Evolutionary conservation across 345 rosid species (phyloP), one percentile per base, ranked within the genome.

Genomic region (Streptanthus diversifolius): DNA sequence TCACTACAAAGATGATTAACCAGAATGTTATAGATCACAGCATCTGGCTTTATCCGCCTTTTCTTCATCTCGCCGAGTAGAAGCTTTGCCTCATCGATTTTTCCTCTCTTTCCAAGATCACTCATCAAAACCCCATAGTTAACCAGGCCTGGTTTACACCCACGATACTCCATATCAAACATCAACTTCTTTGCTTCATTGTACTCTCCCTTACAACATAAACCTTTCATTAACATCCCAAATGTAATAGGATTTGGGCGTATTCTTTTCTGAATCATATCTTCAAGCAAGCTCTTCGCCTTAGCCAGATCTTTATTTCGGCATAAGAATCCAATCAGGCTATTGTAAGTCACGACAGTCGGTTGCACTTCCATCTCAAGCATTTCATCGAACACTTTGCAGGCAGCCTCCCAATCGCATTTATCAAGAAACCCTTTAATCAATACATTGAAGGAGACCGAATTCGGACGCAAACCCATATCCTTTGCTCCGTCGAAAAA

Each of bases 111-210:
- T 13, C 86, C 93, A 70, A 93, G 90, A 83, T 87, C 88, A 79
- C 63, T 86, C 88, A 91, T 83, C 88, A 93, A 77, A 71, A 91
- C 83, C 15, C 97, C 96, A 43, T 80, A 93, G 58, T 93, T 93
- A 7, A 87, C 66, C 6, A 77, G 64, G 13, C 66, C 56, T 0
- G 92, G 91, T 63, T 87, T 91, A 75, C 98, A 93, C 2, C 97
- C 95, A 68, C 76, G 76, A 74, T 93, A 93, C 33, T 88, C 98
- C 98, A 93, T 91, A 72, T 91, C 98, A 3, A 90, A 90, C 86
- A 90, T 81, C 78, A 90, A 2, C 74, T 86, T 90, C 73, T 81
- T 82, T 0, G 97, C 97, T 81, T 83, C 91, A 37, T 69, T 74
- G 29, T 81, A 80, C 68, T 86, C 88, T 5, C 86, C 96, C 3